Percentiles rank a stretch among this genome's conserved stretches.
These are phyloP conservation scores for Nepenthes mirabilis DNA, from an alignment of 148 eudicot species.

Conservation along the genomic window DNA sequence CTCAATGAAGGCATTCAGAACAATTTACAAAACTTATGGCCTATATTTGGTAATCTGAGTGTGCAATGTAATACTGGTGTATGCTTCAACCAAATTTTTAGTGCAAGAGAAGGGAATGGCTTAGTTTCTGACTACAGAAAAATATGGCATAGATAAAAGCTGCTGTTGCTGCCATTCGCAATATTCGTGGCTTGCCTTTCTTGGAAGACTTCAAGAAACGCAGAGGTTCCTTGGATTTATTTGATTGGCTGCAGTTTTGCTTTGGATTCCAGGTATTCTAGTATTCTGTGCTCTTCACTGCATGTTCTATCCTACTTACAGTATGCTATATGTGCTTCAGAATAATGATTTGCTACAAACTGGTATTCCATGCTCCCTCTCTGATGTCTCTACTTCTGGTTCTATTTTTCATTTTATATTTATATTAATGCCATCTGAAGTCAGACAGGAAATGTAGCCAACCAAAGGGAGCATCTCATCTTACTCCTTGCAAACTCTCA, in stretches of 20 bases:
- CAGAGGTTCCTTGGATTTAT: constrained; percentile 45
- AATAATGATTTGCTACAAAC: neutral
- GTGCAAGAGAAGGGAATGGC: neutral
- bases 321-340: neutral
- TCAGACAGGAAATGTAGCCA: constrained; percentile 85
- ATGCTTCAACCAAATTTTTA: neutral
- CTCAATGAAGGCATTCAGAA: too few relatives aligned
- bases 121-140: too few relatives aligned
- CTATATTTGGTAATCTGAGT: too few relatives aligned
- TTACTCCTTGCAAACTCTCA: constrained; percentile 81
- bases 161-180: constrained; percentile 66
- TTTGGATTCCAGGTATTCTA: constrained; percentile 76
- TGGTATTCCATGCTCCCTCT: neutral
- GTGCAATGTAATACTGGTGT: neutral
- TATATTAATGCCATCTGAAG: constrained; percentile 2
- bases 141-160: constrained; percentile 46
- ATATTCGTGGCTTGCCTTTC: constrained; percentile 71
- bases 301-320: neutral
- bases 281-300: neutral
- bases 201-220: constrained; percentile 47
- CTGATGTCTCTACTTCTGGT: neutral
- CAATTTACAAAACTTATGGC: neutral
- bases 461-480: constrained; percentile 90
- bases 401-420: constrained; percentile 1
- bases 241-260: constrained; percentile 79